Base-by-base conservation (phyloP, 495 filamentous ascomycete genomes). In the Gamarada debralockiae region DNA sequence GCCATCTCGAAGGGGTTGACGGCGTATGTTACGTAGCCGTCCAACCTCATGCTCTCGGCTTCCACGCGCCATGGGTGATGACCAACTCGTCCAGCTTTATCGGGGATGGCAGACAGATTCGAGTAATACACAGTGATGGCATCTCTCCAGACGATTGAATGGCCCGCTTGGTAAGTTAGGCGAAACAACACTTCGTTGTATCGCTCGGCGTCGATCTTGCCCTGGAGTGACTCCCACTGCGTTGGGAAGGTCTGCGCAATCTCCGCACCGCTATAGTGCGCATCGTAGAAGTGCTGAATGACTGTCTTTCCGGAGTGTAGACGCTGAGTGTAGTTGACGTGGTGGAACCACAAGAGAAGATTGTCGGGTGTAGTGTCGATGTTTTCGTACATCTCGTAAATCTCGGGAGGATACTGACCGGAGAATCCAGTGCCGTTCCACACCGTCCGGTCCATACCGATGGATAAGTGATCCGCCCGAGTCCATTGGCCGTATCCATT, bases 401-500 rank as follows among this genome's bases (percentile, higher is more conserved):
- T 60, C 43, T 84, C 81, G 3, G 67, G 55, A 2, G 85, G 81
- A 61, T 89, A 89, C 52, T 86, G 83, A 8, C 83, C 81, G 0
- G 83, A 68, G 56, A 70, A 79, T 3, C 81, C 79, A 1, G 85
- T 88, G 14, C 84, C 85, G 48, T 82, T 88, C 39, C 57, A 63
- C 0, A 86, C 77, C 0, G 84, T 87, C 20, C 85, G 77, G 61
- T 89, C 85, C 84, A 88, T 88, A 17, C 84, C 85, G 53, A 89
- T 81, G n/a, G 66, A 61, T 13, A 62, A 50, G 3, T 58, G 44
- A 56, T 84, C 78, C 6, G 84, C 83, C 17, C 84, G 79, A 1
- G 84, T 88, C 85, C 85, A 89, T 57, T 86, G 83, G 9, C 84
- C 84, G 77, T 80, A 88, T 10, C 78, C 74, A 62, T 87, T 89